Conservation (phyloP, 2,329 filamentous ascomycete species). For the Xylaria sp. region DNA sequence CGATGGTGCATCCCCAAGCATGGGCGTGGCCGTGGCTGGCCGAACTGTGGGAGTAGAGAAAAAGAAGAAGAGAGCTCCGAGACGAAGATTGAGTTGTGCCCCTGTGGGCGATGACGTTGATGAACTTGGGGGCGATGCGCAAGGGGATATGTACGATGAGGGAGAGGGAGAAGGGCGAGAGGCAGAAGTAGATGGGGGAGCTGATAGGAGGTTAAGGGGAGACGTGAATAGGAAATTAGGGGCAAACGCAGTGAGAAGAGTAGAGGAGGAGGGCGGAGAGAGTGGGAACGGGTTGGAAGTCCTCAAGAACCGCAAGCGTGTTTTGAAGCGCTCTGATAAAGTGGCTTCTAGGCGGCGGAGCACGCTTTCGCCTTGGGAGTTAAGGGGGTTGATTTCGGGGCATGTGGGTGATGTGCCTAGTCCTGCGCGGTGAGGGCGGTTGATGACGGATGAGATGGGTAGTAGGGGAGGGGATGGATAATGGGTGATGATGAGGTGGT, state of each 20-base stretch:
- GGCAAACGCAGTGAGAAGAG: too few species aligned
- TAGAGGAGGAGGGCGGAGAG: neutral
- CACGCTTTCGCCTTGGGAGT: constrained; percentile 79
- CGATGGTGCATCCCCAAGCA: too few species aligned
- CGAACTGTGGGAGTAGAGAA: too few species aligned
- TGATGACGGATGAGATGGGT: neutral
- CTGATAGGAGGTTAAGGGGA: too few species aligned
- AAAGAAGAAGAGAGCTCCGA: constrained; percentile 11
- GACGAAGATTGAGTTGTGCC: constrained; percentile 12
- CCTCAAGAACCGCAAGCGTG: constrained; percentile 46
- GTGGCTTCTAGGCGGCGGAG: constrained; percentile 73
- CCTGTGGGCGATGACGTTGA: constrained; percentile 13
- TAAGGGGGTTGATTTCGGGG: constrained; percentile 73
- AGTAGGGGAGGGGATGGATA: neutral
- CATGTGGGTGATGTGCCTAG: constrained; percentile 50
- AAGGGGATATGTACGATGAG: neutral
- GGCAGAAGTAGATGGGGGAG: neutral
- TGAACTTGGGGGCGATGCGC: constrained; percentile 13
- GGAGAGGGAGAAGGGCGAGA: neutral
- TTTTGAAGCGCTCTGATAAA: constrained; percentile 62
- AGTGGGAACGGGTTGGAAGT: constrained; percentile 4
- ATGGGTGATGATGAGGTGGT: neutral
- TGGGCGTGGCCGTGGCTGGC: too few species aligned
- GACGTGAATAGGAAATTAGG: too few species aligned
- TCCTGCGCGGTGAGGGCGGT: constrained; percentile 30